Evolutionary conservation across 208 protist genomes (phyloP), one percentile per base, ranked within the genome.

Genomic region (Leishmania lainsoni): DNA sequence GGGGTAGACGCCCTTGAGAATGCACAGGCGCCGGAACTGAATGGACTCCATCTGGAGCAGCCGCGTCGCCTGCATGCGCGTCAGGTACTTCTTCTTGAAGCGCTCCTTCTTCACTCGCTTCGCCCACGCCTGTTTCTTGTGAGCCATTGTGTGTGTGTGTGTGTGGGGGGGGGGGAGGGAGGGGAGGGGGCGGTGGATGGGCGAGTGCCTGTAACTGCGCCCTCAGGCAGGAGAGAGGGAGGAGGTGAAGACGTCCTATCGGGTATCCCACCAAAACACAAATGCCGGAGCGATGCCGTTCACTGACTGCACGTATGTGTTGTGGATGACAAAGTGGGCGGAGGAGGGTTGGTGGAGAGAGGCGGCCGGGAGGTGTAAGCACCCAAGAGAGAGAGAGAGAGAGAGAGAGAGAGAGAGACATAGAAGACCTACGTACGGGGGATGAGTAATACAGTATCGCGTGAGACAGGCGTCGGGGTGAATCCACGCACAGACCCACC

Each of bases 1-100:
- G 9, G 99, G 99, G 90, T 99, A 99, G 79, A 99, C 98, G 61
- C 99, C 99, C 85, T 99, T 99, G 52, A 99, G 92, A 69, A 99
- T 99, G 91, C 98, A 99, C 42, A 99, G 87, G 9, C 98, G 94
- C 66, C 97, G 90, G 85, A 99, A 99, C 78, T 99, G 93, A 48
- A 97, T 94, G 16, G 94, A 89, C 76, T 93, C 95, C 42, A 99
- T 76, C 90, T 99, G 98, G 51, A 99, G 93, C 56, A 98, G 89
- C 32, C 95, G 93, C 26, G 98, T 89, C 0, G 98, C 98, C 78
- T 98, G 93, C 84, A 94, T 98, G 56, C 98, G 91, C 29, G 96
- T 98, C 26, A 99, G 87, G 83, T 98, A 99, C 83, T 96, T 97
- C 87, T 93, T 94, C 85, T 97, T 97, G 81, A 96, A 94, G 79